Conservation (phyloP, 257 asterid genomes). For the Penstemon barbatus region DNA sequence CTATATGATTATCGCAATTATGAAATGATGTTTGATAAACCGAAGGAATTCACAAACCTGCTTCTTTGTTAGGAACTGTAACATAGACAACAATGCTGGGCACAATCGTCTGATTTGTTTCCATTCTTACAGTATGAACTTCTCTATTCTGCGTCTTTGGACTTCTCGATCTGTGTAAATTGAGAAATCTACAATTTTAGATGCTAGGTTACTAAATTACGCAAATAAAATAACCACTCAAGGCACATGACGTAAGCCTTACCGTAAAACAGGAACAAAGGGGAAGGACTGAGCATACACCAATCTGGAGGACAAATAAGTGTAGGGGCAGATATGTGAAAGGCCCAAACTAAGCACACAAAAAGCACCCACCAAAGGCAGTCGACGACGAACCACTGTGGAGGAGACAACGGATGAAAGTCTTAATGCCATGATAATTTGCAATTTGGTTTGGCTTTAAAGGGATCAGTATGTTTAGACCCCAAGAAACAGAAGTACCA, state of each 20-base stretch:
- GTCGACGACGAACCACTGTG: slow-evolving; percentile 55
- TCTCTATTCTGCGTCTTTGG: slow-evolving; percentile 38
- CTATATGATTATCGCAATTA: not conserved
- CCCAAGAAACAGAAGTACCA: slow-evolving; percentile 20
- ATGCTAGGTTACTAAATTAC: slow-evolving; percentile 5
- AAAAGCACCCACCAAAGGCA: slow-evolving; percentile 84
- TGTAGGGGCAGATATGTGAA: slow-evolving; percentile 53
- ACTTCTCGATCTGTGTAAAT: slow-evolving; percentile 44
- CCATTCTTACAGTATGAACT: slow-evolving; percentile 62
- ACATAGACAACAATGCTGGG: slow-evolving; percentile 96
- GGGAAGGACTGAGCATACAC: slow-evolving; percentile 58
- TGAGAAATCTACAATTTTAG: slow-evolving; percentile 21
- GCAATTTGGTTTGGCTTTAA: slow-evolving; percentile 40
- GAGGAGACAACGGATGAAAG: slow-evolving; percentile 66
- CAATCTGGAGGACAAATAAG: slow-evolving; percentile 42
- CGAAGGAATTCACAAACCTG: slow-evolving; percentile 45
- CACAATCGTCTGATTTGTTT: slow-evolving; percentile 57
- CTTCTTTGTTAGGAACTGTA: slow-evolving; percentile 88
- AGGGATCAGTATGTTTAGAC: slow-evolving; percentile 33
- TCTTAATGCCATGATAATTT: slow-evolving; percentile 66
- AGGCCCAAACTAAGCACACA: slow-evolving; percentile 80
- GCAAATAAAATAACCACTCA: not conserved
- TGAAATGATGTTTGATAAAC: not conserved
- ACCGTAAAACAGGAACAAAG: slow-evolving; percentile 50
- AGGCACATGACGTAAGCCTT: slow-evolving; percentile 27